Percentiles rank a stretch among this genome's conserved stretches.
Evolutionary conservation across 2,329 filamentous ascomycete species (phyloP).

Genomic region (Cryphonectria parasitica): DNA sequence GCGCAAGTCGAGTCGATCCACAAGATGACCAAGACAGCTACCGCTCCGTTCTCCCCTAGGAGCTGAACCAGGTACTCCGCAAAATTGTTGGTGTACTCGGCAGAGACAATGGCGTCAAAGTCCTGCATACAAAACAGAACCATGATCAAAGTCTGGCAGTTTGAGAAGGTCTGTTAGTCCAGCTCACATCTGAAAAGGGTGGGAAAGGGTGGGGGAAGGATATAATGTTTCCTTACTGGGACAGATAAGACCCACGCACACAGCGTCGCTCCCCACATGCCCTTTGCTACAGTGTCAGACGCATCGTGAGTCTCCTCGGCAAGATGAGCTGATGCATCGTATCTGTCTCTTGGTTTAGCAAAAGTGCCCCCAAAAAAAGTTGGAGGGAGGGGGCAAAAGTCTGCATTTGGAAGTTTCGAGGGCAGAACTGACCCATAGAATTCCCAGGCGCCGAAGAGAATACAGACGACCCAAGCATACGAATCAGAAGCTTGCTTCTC

Average conservation of each 20-base stretch:
- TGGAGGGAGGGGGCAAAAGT: neutral
- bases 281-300: conserved; percentile 41
- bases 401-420: neutral
- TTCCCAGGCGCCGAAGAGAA: conserved; percentile 43
- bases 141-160: conserved; percentile 38
- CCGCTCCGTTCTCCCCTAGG: conserved; percentile 40
- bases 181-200: too few relatives aligned
- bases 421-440: conserved; percentile 36
- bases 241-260: conserved; percentile 43
- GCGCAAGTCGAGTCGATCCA: conserved; percentile 45
- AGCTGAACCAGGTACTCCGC: conserved; percentile 45
- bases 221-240: conserved; percentile 31
- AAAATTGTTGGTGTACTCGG: conserved; percentile 44
- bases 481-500: conserved; percentile 41
- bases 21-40: conserved; percentile 40
- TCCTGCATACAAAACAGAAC: conserved; percentile 47
- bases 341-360: neutral
- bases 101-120: conserved; percentile 42
- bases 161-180: neutral
- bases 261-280: conserved; percentile 44
- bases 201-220: neutral
- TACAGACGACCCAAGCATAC: conserved; percentile 43
- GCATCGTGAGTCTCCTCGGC: conserved; percentile 45
- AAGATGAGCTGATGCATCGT: conserved; percentile 43
- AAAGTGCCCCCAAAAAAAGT: neutral